Base-by-base conservation (phyloP, 371 early-diverging fungal genomes). In the Syncephalastrum contaminatum region DNA sequence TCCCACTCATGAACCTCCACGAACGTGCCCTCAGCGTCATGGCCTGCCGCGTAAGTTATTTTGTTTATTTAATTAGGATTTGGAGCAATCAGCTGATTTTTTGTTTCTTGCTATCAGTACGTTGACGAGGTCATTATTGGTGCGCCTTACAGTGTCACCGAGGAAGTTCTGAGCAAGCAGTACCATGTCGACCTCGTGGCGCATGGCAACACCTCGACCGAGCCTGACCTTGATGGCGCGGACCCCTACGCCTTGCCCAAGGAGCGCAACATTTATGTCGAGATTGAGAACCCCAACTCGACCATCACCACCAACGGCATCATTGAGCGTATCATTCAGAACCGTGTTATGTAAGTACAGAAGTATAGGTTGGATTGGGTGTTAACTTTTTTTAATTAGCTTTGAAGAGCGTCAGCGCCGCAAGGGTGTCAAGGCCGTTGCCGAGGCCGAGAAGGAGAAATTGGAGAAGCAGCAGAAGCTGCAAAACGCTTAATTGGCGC, bases 1-100 rank as follows among this genome's bases (percentile, higher is more conserved):
- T 88, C 72, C 95, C 95, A 12, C 82, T 96, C 58, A 93, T 96
- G 96, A 95, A 93, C 70, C 69, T 96, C 50, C 89, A 95, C 69
- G 96, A 96, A 76, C 89, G 96, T 48, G 92, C 88, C 40, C 75
- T 95, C 41, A 88, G 91, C 57, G 96, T 92, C 4, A 69, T 96
- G 40, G 87, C 92, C 48, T 96, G 97, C 63, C 81, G 89, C 20
- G 89, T 88, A 81, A 79, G 79, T 39, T 12, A 8, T 8, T 8
- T 12, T 30, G 5, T 30, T 12, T 30, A n/a, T 42, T 43, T n/a
- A 5, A 25, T 7, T 3, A 3, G 3, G 4, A 25, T 25, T 25
- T 25, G 25, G 7, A 5, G 25, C 25, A 4, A 25, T 25, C 25
- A 0, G 25, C 25, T 25, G 15, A 41, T 24, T 12, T 40, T 2